Percentiles rank a stretch among this genome's conserved stretches.
phyloP scores from a whole-genome alignment of 1,139 yeast species.

The Arxiozyma telluris region DNA sequence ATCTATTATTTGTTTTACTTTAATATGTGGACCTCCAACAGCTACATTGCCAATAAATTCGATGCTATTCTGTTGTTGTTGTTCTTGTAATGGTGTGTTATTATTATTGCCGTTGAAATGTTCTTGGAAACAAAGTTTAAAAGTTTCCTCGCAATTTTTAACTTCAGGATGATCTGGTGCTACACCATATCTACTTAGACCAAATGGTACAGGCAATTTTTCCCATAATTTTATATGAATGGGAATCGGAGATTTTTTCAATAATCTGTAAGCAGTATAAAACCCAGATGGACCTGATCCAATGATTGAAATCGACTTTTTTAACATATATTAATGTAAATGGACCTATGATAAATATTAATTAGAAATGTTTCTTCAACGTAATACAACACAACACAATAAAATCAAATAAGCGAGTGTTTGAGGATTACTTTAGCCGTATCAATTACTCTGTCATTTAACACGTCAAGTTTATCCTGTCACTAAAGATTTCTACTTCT shows the following conservation, averaged over 20 bases:
- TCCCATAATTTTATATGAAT: conserved; percentile 62
- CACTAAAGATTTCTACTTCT: too few species aligned
- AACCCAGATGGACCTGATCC: conserved; percentile 98
- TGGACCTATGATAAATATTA: too few species aligned
- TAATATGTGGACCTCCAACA: conserved; percentile 58
- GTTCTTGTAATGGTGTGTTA: background rate
- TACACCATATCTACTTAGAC: conserved; percentile 88
- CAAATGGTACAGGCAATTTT: conserved; percentile 80
- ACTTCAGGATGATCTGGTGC: conserved; percentile 99
- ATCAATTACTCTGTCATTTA: too few species aligned
- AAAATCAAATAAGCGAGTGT: too few species aligned
- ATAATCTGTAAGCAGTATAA: conserved; percentile 71
- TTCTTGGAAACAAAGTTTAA: conserved; percentile 49
- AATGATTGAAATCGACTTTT: conserved; percentile 43
- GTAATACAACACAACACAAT: too few species aligned
- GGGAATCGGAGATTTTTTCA: conserved; percentile 44
- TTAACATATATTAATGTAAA: background rate
- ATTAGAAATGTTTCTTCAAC: too few species aligned
- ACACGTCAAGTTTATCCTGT: too few species aligned
- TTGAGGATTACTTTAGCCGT: too few species aligned
- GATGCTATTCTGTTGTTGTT: conserved; percentile 33
- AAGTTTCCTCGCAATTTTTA: conserved; percentile 76
- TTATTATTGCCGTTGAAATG: conserved; percentile 6
- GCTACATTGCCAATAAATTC: conserved; percentile 68
- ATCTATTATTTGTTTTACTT: conserved; percentile 40